Percentiles rank a stretch among this genome's conserved stretches.
Conservation (phyloP, 768 basidiomycete genomes). For the Postia placenta region DNA sequence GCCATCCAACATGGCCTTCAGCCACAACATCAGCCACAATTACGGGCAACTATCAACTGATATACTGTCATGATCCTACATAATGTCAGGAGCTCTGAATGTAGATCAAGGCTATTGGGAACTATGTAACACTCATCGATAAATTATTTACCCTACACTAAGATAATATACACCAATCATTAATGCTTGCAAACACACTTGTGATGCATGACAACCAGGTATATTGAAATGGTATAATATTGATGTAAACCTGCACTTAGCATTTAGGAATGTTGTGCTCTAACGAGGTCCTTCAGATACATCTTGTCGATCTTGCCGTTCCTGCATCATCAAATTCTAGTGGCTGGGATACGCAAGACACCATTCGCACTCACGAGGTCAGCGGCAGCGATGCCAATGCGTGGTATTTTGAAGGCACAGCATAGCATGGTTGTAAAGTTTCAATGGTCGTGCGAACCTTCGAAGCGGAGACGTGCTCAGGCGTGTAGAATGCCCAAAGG, state of each 20-base stretch:
- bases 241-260: too few relatives aligned
- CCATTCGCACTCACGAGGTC: constrained; percentile 30
- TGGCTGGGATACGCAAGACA: not conserved
- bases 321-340: not conserved
- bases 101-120: too few relatives aligned
- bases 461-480: constrained; percentile 25
- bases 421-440: constrained; percentile 47
- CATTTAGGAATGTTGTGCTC: not conserved
- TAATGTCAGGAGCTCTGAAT: too few relatives aligned
- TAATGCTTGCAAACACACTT: too few relatives aligned
- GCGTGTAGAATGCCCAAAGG: constrained; percentile 46
- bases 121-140: not conserved
- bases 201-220: not conserved
- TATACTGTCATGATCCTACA: too few relatives aligned
- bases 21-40: too few relatives aligned
- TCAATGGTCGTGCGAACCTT: constrained; percentile 33
- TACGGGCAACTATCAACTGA: too few relatives aligned
- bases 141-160: not conserved
- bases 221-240: not conserved
- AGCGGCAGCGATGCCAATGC: constrained; percentile 39
- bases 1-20: too few relatives aligned
- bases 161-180: too few relatives aligned
- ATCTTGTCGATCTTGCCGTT: constrained; percentile 35
- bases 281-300: not conserved
- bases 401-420: constrained; percentile 39